Evolutionary conservation across 2,329 filamentous ascomycete genomes (phyloP), one percentile per base, ranked within the genome.

Genomic region (Epichloe brachyelytri): DNA sequence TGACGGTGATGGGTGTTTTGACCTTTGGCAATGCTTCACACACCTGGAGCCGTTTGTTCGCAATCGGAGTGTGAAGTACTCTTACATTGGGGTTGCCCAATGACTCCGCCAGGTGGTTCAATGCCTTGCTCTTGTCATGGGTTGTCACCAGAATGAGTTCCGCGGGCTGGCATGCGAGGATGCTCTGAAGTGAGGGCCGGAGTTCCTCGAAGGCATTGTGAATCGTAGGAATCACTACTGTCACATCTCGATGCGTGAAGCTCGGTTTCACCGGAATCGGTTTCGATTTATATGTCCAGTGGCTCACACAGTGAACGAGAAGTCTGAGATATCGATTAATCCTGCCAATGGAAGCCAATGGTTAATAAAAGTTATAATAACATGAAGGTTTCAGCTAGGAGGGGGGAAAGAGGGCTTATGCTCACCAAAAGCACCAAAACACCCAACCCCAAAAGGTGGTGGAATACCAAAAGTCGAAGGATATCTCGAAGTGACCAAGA

Each of bases 11-110:
- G 48, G 77, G 72, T 0, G 91, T 96, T 58, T 74, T 76, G 52
- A 96, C 88, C 58, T 88, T 79, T 19, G 90, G 89, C 46, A 97
- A 86, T 3, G 89, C 91, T 63, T 88, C 80, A 66, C 88, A 94
- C 64, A 97, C 89, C 67, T 97, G 91, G 19, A 91, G 81, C 51
- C 91, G 85, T 74, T 97, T 97, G 73, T 97, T 97, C 59, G 91
- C 89, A 63, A 95, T 90, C 54, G 79, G 76, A 33, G 89, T 86
- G 56, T 79, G 83, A 57, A 91, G 75, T 43, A 95, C 82, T 51
- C 81, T 78, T 57, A 95, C 81, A 56, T 79, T 81, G 52, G 79
- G 76, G 51, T 72, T 69, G 43, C 65, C 64, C 37, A 85, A 68
- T 22, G 81, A 80, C 55, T 79, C 76, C 19, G 79, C 81, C 66